Conservation (phyloP, 2,329 filamentous ascomycete species). For the Periglandula ipomoeae region DNA sequence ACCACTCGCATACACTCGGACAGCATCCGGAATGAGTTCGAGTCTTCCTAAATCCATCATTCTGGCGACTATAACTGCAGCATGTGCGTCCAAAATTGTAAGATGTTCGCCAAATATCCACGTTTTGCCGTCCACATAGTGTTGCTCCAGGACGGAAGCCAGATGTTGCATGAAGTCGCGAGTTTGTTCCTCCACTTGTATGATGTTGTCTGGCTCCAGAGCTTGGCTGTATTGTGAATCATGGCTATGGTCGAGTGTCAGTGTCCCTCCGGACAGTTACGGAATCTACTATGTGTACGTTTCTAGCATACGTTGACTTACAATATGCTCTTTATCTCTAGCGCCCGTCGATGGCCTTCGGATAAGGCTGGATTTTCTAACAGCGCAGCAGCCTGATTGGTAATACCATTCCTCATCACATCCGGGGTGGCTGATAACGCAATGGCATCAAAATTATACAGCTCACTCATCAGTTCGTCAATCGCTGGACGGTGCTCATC, state of each 20-base stretch:
- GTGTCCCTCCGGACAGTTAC: background rate
- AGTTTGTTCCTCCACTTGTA: conserved; percentile 14
- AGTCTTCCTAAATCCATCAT: conserved; percentile 16
- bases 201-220: conserved; percentile 17
- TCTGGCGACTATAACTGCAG: conserved; percentile 13
- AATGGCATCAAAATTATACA: conserved; percentile 18
- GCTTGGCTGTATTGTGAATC: conserved; percentile 16
- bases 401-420: conserved; percentile 16
- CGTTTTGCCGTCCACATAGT: conserved; percentile 7
- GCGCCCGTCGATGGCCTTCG: conserved; percentile 17
- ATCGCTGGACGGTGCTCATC: conserved; percentile 15
- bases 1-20: conserved; percentile 13
- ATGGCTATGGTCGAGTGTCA: conserved; percentile 13
- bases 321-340: conserved; percentile 23
- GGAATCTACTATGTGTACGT: too few species aligned
- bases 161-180: conserved; percentile 16
- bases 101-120: conserved; percentile 21
- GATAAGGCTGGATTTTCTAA: conserved; percentile 18
- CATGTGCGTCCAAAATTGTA: conserved; percentile 22
- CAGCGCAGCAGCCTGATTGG: conserved; percentile 19
- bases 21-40: conserved; percentile 15
- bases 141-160: conserved; percentile 10
- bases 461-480: conserved; percentile 14
- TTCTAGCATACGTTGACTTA: conserved; percentile 17
- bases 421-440: conserved; percentile 16